Evolutionary conservation across 2,329 filamentous ascomycete genomes (phyloP), one percentile per base, ranked within the genome.

Genomic region (Aphanocladium album): DNA sequence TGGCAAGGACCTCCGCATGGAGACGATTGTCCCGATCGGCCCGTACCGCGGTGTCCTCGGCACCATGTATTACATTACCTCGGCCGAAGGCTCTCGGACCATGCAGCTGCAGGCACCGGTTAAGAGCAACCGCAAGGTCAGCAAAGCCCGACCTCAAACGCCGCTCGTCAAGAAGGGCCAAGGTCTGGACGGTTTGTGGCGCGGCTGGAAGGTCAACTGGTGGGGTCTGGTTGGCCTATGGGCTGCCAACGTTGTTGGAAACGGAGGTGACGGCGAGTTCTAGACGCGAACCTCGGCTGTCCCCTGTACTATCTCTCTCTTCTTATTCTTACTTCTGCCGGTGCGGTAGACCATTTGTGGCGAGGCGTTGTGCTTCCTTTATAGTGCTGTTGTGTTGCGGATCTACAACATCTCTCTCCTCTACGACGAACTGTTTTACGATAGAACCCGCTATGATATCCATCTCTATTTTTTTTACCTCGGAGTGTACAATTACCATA

Each of bases 21-120:
- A 91, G 60, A 92, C 91, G 0, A 87, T 97, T 59, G 86, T 98
- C 0, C 86, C 89, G 2, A 81, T 90, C 0, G 93, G 92, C 2
- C 84, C 84, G 4, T 99, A 96, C 72, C 81, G 85, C 37, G 95
- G 95, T n/a, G 81, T 96, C 1, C 73, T 95, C n/a, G 90, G 91
- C 3, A 97, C 93, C 2, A 93, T 97, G 83, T 93, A 91, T 80
- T 84, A 85, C 62, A 95, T 99, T 63, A 82, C 90, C 1, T 83
- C 88, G 39, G 90, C 96, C 68, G 95, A 99, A 73, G 95, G 95
- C 8, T 80, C 79, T 62, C 78, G 84, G 9, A 74, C 80, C 65
- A 73, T 80, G 41, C 67, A 77, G 54, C 67, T 73, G 53, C 65
- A 69, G 61, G 62, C 74, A 64, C 65, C 65, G 41, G 65, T 72